Evolutionary conservation across 495 filamentous ascomycete genomes (phyloP).

Genomic region (Amphirosellinia nigrospora): DNA sequence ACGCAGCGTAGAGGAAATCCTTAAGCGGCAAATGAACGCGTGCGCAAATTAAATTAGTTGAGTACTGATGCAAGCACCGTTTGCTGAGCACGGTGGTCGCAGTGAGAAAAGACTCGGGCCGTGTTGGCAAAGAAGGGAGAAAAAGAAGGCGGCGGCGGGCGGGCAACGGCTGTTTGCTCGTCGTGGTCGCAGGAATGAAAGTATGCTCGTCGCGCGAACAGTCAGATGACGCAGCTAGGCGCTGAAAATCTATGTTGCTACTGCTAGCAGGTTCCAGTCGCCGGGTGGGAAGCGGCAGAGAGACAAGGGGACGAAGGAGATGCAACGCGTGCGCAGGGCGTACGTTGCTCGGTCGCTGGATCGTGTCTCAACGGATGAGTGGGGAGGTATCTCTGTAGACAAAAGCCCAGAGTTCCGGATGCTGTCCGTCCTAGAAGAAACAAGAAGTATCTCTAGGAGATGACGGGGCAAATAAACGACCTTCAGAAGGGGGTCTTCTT

Average conservation of each 20-base stretch:
- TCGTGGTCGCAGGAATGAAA: constrained; percentile 30
- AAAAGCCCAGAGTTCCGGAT: constrained; percentile 42
- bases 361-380: constrained; percentile 37
- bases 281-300: constrained; percentile 15
- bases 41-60: constrained; percentile 40
- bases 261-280: constrained; percentile 20
- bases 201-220: constrained; percentile 28
- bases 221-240: neutral
- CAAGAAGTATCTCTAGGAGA: constrained; percentile 34
- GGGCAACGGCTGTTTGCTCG: constrained; percentile 31
- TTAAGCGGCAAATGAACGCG: constrained; percentile 25
- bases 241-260: neutral
- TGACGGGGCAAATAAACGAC: constrained; percentile 38
- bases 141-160: constrained; percentile 29
- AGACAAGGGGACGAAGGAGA: constrained; percentile 23
- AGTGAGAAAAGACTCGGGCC: constrained; percentile 25
- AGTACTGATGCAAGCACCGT: constrained; percentile 19
- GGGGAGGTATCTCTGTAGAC: constrained; percentile 47
- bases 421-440: constrained; percentile 36
- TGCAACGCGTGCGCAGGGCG: constrained; percentile 33
- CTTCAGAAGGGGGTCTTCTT: constrained; percentile 36
- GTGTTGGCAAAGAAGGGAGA: constrained; percentile 25
- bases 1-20: constrained; percentile 24
- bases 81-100: constrained; percentile 13
- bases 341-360: constrained; percentile 20